Percentiles rank a stretch among this genome's conserved stretches.
phyloP scores from a whole-genome alignment of 331 rosid species.

The Acacia pycnantha region DNA sequence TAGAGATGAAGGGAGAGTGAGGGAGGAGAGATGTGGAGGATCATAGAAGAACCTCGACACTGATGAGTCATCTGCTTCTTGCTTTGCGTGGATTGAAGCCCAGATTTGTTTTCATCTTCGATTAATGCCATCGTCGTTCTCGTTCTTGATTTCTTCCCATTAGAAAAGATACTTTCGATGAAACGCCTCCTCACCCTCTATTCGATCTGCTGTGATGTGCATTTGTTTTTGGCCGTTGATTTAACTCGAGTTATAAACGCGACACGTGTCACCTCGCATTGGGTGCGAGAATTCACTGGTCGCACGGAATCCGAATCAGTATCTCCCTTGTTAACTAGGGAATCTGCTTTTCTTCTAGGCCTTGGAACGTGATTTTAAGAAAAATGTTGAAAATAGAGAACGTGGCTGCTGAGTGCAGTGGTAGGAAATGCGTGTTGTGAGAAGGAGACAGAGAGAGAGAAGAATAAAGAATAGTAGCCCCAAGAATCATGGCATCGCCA shows the following conservation, averaged over 20 bases:
- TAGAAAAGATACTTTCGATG: no score
- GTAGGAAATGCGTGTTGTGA: not conserved
- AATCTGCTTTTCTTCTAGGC: constrained; percentile 22
- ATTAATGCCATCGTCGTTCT: no score
- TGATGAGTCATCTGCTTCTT: no score
- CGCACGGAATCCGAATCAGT: not conserved
- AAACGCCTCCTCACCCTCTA: no score
- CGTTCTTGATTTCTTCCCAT: no score
- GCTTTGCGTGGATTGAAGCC: no score
- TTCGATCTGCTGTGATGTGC: not conserved
- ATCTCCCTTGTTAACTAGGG: not conserved
- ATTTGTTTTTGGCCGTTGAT: not conserved
- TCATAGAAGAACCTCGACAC: no score
- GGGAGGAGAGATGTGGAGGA: no score
- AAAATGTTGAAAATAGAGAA: not conserved
- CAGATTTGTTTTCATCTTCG: no score
- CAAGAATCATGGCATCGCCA: constrained; percentile 20
- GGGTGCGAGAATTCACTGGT: not conserved
- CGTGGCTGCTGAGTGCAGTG: not conserved
- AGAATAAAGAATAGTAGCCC: not conserved
- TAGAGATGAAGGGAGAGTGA: no score
- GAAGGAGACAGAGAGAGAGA: not conserved
- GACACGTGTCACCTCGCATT: not conserved
- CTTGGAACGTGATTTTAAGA: constrained; percentile 30
- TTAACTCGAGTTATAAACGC: not conserved